Evolutionary conservation across 805 yeast species (phyloP), one percentile per base, ranked within the genome.

Genomic region (Scheffersomyces spartinae): DNA sequence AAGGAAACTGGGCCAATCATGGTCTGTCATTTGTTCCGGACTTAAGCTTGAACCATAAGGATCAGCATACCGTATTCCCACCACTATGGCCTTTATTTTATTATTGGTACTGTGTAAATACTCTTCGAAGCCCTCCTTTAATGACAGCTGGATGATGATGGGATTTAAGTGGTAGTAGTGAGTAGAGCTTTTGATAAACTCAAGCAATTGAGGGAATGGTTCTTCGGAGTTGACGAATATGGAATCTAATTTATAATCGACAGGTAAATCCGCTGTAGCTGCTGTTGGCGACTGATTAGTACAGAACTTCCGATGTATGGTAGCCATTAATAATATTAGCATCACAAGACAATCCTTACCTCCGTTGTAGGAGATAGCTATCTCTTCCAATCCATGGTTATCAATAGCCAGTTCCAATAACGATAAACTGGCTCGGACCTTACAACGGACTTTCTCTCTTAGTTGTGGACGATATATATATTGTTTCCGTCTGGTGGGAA

Each of bases 271-370:
- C 41, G 11, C 32, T 21, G 12, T 21, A 21, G 9, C 32, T 3
- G 34, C 26, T 13, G 33, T 18, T 19, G 38, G 25, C 22, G 26
- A 25, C 20, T 32, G 43, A 26, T 21, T 38, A 20, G 28, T 38
- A 5, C 24, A 18, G 29, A 34, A 36, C 31, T 42, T 49, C 11
- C 42, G 36, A 35, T 55, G 54, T 11, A 59, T 28, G 51, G 55
- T 71, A 2, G 91, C 76, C 26, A 86, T 52, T 27, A 82, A 71
- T 4, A 91, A 43, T 9, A 84, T 58, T 28, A 91, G 63, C 78
- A 88, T 73, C 17, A 86, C 96, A 24, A 86, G 68, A 42, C 97
- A 91, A 53, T 91, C 98, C 45, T 91, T 91, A 2, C 98, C 98
- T 7, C 98, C 98, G 46, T 91, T 91, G 49, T 79, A 91, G 2